Base-by-base conservation (phyloP, 495 filamentous ascomycete species). In the Podospora bellae-mahoneyi region DNA sequence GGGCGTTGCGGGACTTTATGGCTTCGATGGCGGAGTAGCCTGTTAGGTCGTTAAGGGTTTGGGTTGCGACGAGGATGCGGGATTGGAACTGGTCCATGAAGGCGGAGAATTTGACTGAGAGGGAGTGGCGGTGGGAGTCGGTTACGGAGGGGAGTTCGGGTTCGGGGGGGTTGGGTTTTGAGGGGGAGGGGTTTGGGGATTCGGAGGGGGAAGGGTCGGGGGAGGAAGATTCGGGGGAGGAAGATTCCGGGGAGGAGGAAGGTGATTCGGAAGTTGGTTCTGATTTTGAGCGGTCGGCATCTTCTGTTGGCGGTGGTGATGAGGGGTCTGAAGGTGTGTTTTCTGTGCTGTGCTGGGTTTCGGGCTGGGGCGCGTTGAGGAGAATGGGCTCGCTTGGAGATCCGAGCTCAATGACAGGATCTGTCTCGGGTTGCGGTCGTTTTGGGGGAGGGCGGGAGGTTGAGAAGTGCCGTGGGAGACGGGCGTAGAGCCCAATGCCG, bases 11-110 rank as follows among this genome's bases (percentile, higher is more conserved):
- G 5, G 80, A 78, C 75, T 97, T 94, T 61, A 99, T 83, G 13
- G 88, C 81, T 75, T 97, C 95, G 78, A 99, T 99, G 48, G 90
- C 89, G 1, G 91, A 90, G 84, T 99, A 99, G 15, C 96, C 96
- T 1, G 96, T 99, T 60, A 97, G 83, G 73, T 92, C 91, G 78
- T 98, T 98, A 78, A 99, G 84, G 65, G 89, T 89, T 75, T 97
- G 93, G 4, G 91, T 90, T 13, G 93, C 93, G 64, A 88, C 85
- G 70, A 96, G 91, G 44, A 93, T 82, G 68, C 93, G 92, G 27
- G 91, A 87, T 75, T 97, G 92, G 27, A 97, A 75, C 68, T 91
- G 86, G 79, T 99, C 95, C 92, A 97, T 96, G 72, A 97, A 77
- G 61, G 83, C 74, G 60, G 84, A 87, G 75, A 97, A 89, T 68